A percentile compares a stretch with the other conserved stretches of the same genome.
These are phyloP conservation scores for Closterium sp. DNA, from an alignment of 139 green algal genomes.

Conservation along the genomic window DNA sequence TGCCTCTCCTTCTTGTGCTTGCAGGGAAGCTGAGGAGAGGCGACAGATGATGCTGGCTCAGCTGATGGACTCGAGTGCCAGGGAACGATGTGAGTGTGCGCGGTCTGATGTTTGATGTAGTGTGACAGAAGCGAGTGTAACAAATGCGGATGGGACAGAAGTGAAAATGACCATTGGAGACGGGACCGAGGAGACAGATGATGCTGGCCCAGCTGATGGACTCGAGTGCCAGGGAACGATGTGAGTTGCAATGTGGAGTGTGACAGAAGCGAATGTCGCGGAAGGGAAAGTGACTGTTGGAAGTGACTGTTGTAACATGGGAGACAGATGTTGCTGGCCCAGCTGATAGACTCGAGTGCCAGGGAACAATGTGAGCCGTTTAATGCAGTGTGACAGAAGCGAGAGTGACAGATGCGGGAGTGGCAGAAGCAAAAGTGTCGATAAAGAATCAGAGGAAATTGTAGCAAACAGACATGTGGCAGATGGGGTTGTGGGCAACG, in stretches of 20 bases:
- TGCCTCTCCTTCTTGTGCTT: not conserved
- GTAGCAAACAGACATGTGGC: not conserved
- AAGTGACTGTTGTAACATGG: too few species aligned
- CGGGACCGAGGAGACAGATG: not conserved
- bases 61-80: not conserved
- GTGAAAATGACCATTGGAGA: not conserved
- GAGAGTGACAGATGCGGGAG: too few species aligned
- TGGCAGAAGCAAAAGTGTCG: too few species aligned
- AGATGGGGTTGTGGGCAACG: not conserved
- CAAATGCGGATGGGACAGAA: not conserved
- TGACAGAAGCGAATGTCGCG: too few species aligned
- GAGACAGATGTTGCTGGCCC: too few species aligned
- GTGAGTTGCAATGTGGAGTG: not conserved
- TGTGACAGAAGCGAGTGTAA: not conserved
- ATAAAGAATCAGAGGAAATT: too few species aligned
- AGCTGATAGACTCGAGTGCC: too few species aligned
- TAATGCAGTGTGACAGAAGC: too few species aligned
- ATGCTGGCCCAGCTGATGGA: not conserved
- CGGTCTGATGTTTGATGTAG: too few species aligned
- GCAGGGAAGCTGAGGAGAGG: slow-evolving; percentile 32
- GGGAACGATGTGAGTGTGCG: slow-evolving; percentile 22
- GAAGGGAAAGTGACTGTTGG: too few species aligned
- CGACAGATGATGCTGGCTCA: slow-evolving; percentile 16
- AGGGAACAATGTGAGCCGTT: too few species aligned
- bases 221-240: not conserved